Percentiles rank a stretch among this genome's conserved stretches.
Conservation (phyloP, 2,329 filamentous ascomycete genomes). For the Aspergillus sp. region DNA sequence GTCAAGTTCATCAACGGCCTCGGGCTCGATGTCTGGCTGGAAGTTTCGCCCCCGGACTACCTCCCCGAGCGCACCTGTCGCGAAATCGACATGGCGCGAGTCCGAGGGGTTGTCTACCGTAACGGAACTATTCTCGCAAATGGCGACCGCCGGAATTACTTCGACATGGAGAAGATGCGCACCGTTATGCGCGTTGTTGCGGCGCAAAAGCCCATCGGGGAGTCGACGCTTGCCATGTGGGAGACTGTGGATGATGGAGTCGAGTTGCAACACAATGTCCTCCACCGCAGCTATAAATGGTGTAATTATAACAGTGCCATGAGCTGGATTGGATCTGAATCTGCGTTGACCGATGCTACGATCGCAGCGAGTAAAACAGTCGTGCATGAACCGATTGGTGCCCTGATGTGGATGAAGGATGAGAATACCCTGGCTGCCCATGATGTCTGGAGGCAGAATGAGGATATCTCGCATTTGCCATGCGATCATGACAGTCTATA, state of each 20-base stretch:
- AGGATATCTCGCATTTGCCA: not conserved
- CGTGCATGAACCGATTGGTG: slow-evolving; percentile 34
- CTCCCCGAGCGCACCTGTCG: slow-evolving; percentile 23
- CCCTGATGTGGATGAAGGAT: slow-evolving; percentile 42
- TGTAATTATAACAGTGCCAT: slow-evolving; percentile 39
- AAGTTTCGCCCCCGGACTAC: slow-evolving; percentile 33
- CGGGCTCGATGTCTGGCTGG: slow-evolving; percentile 39
- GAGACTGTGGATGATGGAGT: slow-evolving; percentile 37
- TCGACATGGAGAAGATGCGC: slow-evolving; percentile 35
- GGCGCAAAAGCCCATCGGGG: slow-evolving; percentile 17
- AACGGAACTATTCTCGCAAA: slow-evolving; percentile 34
- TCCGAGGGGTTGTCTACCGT: slow-evolving; percentile 29
- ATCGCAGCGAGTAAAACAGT: slow-evolving; percentile 16
- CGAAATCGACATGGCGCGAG: slow-evolving; percentile 23
- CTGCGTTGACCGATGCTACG: slow-evolving; percentile 30
- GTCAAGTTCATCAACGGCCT: slow-evolving; percentile 29
- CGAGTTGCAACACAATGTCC: slow-evolving; percentile 31
- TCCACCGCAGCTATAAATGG: slow-evolving; percentile 39
- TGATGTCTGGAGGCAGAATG: slow-evolving; percentile 31
- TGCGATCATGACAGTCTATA: slow-evolving; percentile 5
- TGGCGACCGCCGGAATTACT: slow-evolving; percentile 34
- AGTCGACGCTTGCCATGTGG: slow-evolving; percentile 26
- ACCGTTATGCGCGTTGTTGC: slow-evolving; percentile 17
- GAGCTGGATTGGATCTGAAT: slow-evolving; percentile 34
- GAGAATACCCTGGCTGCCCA: slow-evolving; percentile 35